These are phyloP conservation scores for Syncephalastrum racemosum DNA, from an alignment of 371 early-diverging fungal species.

Conservation along the genomic window DNA sequence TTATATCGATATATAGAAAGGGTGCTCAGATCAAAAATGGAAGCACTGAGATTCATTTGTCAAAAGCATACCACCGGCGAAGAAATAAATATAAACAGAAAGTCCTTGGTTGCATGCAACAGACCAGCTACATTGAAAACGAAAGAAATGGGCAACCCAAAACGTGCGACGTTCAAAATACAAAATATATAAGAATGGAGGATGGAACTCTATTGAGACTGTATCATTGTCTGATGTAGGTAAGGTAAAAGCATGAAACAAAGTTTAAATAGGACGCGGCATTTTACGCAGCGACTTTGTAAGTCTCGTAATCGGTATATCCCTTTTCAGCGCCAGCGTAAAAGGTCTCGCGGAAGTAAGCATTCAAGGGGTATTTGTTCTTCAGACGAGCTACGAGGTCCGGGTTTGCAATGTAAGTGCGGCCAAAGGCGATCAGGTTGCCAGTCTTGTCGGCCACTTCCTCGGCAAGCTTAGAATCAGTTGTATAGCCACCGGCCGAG, in stretches of 20 bases:
- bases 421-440: constrained; percentile 32
- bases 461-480: constrained; percentile 16
- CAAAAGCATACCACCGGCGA: too few species aligned
- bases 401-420: constrained; percentile 39
- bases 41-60: too few species aligned
- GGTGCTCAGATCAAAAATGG: not conserved
- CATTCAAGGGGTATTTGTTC: constrained; percentile 21
- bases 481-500: constrained; percentile 28
- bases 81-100: too few species aligned
- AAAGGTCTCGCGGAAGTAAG: constrained; percentile 27
- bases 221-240: too few species aligned
- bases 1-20: not conserved
- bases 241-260: too few species aligned
- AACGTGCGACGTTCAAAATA: too few species aligned
- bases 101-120: too few species aligned
- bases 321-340: constrained; percentile 18
- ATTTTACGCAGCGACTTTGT: constrained; percentile 1
- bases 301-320: constrained; percentile 27
- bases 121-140: too few species aligned
- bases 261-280: too few species aligned
- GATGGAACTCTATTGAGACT: too few species aligned
- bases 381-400: constrained; percentile 31
- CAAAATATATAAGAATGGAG: too few species aligned
- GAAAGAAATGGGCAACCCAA: too few species aligned
- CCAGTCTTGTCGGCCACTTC: constrained; percentile 22